Evolutionary conservation across 768 basidiomycete genomes (phyloP).

Genomic region (Suillus discolor): DNA sequence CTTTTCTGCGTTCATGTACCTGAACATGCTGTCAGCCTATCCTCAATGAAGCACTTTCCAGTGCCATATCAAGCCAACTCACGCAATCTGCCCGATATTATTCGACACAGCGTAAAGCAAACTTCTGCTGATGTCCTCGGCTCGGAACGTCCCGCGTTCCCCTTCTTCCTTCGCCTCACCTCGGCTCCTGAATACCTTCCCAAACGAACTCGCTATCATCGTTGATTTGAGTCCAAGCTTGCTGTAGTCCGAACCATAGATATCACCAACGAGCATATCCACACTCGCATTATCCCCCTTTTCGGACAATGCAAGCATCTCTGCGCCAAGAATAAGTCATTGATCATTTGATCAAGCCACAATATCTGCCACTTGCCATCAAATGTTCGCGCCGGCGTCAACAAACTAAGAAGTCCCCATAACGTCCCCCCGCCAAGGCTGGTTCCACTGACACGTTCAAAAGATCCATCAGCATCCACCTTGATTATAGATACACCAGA

Average conservation of each 20-base stretch:
- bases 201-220: conserved; percentile 97
- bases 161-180: conserved; percentile 37
- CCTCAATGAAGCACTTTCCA: neutral
- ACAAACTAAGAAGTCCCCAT: conserved; percentile 91
- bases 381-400: conserved; percentile 94
- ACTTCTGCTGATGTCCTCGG: conserved; percentile 94
- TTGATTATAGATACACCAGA: conserved; percentile 98
- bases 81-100: conserved; percentile 99
- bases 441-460: conserved; percentile 96
- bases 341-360: conserved; percentile 1
- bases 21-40: conserved; percentile 21
- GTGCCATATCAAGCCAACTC: conserved; percentile 40
- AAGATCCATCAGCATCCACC: conserved; percentile 92
- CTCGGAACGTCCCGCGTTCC: conserved; percentile 74
- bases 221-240: conserved; percentile 96
- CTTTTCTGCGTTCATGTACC: conserved; percentile 99
- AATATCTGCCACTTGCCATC: conserved; percentile 70
- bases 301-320: conserved; percentile 96
- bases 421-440: conserved; percentile 96
- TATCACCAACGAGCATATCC: conserved; percentile 99
- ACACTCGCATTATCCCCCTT: conserved; percentile 90
- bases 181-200: conserved; percentile 95
- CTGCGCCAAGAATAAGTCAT: conserved; percentile 43
- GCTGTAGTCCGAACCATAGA: conserved; percentile 97
- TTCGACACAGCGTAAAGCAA: conserved; percentile 96